Conservation (phyloP, 2,329 filamentous ascomycete species). For the Leptographium radiaticola region DNA sequence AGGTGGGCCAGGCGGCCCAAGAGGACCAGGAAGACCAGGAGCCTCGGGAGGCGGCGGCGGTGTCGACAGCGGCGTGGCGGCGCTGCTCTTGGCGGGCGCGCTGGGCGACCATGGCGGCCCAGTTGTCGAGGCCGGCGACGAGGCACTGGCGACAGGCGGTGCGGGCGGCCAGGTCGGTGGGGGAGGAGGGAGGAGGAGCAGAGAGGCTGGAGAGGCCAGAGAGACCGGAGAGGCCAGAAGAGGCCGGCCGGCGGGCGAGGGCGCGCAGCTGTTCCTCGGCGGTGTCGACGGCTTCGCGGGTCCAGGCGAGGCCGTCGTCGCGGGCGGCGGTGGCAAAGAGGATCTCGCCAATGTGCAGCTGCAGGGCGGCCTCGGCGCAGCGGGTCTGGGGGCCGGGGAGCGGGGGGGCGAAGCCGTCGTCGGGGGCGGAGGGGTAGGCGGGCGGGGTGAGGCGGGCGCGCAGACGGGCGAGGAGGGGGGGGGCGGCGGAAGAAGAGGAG, state of each 20-base stretch:
- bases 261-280: slow-evolving; percentile 55
- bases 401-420: slow-evolving; percentile 56
- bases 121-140: slow-evolving; percentile 63
- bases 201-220: too few relatives aligned
- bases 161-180: slow-evolving; percentile 25
- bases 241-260: slow-evolving; percentile 13
- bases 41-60: slow-evolving; percentile 3
- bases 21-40: background rate
- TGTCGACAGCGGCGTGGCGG: slow-evolving; percentile 13
- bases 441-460: slow-evolving; percentile 3
- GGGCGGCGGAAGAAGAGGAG: background rate
- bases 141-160: slow-evolving; percentile 65
- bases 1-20: slow-evolving; percentile 1
- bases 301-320: slow-evolving; percentile 76
- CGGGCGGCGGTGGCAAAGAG: slow-evolving; percentile 48
- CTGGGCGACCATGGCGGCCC: slow-evolving; percentile 64
- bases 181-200: too few relatives aligned
- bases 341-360: slow-evolving; percentile 89
- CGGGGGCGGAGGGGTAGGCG: slow-evolving; percentile 54
- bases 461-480: background rate
- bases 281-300: slow-evolving; percentile 70
- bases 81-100: slow-evolving; percentile 41
- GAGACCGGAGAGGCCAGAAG: too few relatives aligned
- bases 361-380: slow-evolving; percentile 77
- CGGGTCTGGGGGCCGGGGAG: slow-evolving; percentile 49